A percentile compares a stretch with the other conserved stretches of the same genome.
Conservation (phyloP, 805 yeast species). For the Huiozyma sinensis region DNA sequence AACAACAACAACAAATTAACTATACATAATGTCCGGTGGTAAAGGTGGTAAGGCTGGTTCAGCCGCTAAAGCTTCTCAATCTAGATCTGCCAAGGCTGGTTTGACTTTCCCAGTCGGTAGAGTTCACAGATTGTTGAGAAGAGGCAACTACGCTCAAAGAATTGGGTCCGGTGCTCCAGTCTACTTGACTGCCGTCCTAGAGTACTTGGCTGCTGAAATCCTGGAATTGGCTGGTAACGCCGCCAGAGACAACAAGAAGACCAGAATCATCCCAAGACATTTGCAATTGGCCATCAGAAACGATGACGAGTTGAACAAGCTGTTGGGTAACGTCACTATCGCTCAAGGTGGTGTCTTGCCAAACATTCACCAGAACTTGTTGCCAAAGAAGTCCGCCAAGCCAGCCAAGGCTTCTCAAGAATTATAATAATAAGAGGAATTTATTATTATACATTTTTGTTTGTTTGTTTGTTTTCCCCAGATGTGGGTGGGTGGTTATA, state of each 20-base stretch:
- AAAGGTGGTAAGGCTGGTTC: conserved; percentile 89
- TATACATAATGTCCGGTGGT: conserved; percentile 51
- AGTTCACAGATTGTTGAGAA: conserved; percentile 92
- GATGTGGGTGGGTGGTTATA: too few species aligned
- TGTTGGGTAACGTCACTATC: conserved; percentile 85
- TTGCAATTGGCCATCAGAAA: conserved; percentile 97
- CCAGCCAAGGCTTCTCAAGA: conserved; percentile 55
- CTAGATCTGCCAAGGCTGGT: conserved; percentile 98
- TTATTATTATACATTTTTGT: too few species aligned
- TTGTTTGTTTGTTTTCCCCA: too few species aligned
- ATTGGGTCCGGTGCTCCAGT: conserved; percentile 99
- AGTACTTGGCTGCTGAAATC: conserved; percentile 95
- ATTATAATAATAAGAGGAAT: conserved; percentile 39
- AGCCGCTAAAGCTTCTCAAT: conserved; percentile 89
- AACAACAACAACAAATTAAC: conserved; percentile 4
- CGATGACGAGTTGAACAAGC: conserved; percentile 96
- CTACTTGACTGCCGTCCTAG: conserved; percentile 92
- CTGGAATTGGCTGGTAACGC: conserved; percentile 98
- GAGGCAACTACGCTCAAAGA: conserved; percentile 97
- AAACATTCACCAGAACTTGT: conserved; percentile 87
- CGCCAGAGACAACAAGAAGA: conserved; percentile 97
- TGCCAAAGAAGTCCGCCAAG: conserved; percentile 66
- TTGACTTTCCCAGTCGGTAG: conserved; percentile 99
- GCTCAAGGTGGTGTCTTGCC: conserved; percentile 99
- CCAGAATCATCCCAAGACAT: conserved; percentile 98